Evolutionary conservation across 768 basidiomycete genomes (phyloP), one percentile per base, ranked within the genome.

Genomic region (Russula olivacea): DNA sequence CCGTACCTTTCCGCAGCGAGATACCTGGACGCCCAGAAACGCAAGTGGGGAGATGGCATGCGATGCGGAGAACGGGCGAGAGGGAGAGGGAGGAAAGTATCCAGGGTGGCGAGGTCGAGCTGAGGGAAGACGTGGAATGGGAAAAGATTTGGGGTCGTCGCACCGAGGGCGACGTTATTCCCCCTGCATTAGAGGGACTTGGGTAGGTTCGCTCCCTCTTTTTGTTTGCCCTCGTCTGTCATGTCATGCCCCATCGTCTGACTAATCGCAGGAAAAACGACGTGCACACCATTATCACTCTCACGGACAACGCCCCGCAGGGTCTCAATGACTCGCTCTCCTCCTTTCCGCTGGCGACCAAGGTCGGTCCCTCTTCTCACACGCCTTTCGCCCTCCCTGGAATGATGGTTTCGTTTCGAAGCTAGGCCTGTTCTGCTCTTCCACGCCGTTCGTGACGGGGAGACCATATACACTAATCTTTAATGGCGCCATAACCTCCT

Each of bases 361-460:
- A 84, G 75, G 85, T 85, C 34, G 56, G 80, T 74, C 15, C 21
- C 49, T 48, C 48, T 59, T 34, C 19, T 8, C 12, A 15, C 23
- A 23, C 40, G 14, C 5, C 28, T 21, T 11, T 41, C 60, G 17
- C 61, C 7, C 57, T 17, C 25, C 47, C 21, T n/a, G 41, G 65
- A 48, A 11, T 38, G 7, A 53, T 49, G 36, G 43, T 61, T 6
- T 36, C 38, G 17, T 58, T n/a, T 51, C 19, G 19, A 69, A 89
- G 83, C 73, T 89, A 57, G 88, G 89, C 4, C 77, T 91, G 21
- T 72, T 87, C 23, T 86, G 85, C 0, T 78, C 89, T 0, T 86
- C 89, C 2, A 92, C 91, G 2, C 89, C 89, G 0, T 92, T 92
- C 71, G 74, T 89, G 6, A 91, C 88, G 1, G 91, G 89, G 15